Percentiles rank a stretch among this genome's conserved stretches.
phyloP scores from a whole-genome alignment of 164 flowering plant species.

The Litsea cubeba region DNA sequence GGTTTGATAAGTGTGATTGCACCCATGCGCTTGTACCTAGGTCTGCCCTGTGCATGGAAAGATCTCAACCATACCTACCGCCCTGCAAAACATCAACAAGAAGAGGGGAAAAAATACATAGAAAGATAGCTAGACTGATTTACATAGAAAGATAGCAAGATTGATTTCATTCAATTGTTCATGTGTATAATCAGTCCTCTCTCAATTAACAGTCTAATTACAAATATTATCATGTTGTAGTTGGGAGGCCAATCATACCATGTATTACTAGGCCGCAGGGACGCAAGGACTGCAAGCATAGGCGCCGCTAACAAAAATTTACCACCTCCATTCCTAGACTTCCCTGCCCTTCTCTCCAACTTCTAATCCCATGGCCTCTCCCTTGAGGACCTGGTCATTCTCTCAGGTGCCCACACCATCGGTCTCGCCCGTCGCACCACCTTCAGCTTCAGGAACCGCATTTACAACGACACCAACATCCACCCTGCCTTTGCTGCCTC shows the following conservation, averaged over 20 bases:
- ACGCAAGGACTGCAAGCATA: slow-evolving; percentile 25
- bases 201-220: too few species aligned
- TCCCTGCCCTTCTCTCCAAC: slow-evolving; percentile 19
- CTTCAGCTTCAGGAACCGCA: slow-evolving; percentile 23
- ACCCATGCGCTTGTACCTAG: too few species aligned
- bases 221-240: slow-evolving; percentile 12
- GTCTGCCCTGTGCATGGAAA: too few species aligned
- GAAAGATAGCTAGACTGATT: too few species aligned
- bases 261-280: slow-evolving; percentile 31
- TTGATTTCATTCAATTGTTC: too few species aligned
- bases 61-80: too few species aligned
- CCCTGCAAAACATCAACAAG: too few species aligned
- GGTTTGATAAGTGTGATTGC: too few species aligned
- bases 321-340: slow-evolving; percentile 25
- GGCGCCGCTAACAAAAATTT: slow-evolving; percentile 22
- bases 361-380: slow-evolving; percentile 24
- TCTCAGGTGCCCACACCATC: slow-evolving; percentile 32
- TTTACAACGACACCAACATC: slow-evolving; percentile 32
- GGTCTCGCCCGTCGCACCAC: slow-evolving; percentile 24
- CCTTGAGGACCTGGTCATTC: slow-evolving; percentile 22
- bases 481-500: slow-evolving; percentile 9
- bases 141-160: too few species aligned
- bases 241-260: slow-evolving; percentile 31
- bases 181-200: too few species aligned
- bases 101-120: too few species aligned